A percentile compares a stretch with the other conserved stretches of the same genome.
These are phyloP conservation scores for Samsoniella hepiali DNA, from an alignment of 2,329 filamentous ascomycete genomes.

Conservation along the genomic window DNA sequence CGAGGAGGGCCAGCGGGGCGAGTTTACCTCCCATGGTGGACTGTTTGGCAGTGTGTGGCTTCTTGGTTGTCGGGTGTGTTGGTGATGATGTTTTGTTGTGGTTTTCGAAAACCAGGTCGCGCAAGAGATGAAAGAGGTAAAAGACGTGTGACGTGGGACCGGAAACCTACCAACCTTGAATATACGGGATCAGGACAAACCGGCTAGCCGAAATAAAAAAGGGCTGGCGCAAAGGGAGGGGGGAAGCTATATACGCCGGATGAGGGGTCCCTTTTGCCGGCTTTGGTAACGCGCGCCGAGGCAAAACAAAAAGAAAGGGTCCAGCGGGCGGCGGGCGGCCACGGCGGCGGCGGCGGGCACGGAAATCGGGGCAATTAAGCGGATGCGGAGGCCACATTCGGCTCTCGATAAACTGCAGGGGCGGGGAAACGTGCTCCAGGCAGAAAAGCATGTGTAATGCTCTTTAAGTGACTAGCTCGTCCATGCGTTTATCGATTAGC, in stretches of 20 bases:
- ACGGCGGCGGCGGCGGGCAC: neutral
- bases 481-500: neutral
- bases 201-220: too few relatives aligned
- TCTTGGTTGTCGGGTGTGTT: neutral
- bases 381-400: neutral
- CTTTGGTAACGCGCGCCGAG: neutral
- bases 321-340: neutral
- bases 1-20: conserved; percentile 16
- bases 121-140: too few relatives aligned
- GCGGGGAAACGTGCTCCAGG: neutral
- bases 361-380: conserved; percentile 8
- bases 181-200: too few relatives aligned
- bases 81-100: neutral
- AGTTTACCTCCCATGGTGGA: conserved; percentile 20
- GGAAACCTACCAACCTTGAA: too few relatives aligned
- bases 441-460: neutral
- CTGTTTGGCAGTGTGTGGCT: too few relatives aligned
- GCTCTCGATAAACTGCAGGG: neutral
- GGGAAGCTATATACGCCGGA: neutral
- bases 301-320: neutral
- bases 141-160: too few relatives aligned
- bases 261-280: neutral
- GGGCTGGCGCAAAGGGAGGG: too few relatives aligned
- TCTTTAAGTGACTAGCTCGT: neutral
- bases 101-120: too few relatives aligned